Conservation (phyloP, 805 yeast genomes). For the Tetrapisispora namnaoensis region DNA sequence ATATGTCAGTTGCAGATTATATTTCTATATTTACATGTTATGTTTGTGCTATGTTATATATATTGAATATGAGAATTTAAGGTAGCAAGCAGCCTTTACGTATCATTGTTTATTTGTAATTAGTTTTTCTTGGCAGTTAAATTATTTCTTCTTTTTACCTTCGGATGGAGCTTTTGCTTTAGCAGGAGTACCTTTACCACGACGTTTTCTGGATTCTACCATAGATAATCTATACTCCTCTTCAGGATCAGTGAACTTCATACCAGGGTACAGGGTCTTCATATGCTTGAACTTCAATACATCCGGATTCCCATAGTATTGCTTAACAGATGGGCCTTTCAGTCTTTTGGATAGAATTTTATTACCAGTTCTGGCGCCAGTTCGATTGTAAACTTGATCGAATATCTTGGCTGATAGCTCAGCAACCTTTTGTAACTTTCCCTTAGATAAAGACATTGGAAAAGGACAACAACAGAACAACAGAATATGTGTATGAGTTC, state of each 20-base stretch:
- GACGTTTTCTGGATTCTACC: conserved; percentile 60
- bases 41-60: too few relatives aligned
- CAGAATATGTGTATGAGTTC: too few relatives aligned
- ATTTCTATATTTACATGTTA: neutral
- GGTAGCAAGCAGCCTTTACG: too few relatives aligned
- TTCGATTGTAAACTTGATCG: conserved; percentile 62
- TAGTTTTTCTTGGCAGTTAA: neutral
- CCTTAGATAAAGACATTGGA: conserved; percentile 30
- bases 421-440: conserved; percentile 46
- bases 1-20: too few relatives aligned
- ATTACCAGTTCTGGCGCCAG: conserved; percentile 56
- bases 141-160: conserved; percentile 27
- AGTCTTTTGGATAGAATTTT: conserved; percentile 58
- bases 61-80: too few relatives aligned
- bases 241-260: conserved; percentile 50
- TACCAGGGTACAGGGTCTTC: conserved; percentile 40
- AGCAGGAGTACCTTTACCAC: conserved; percentile 85
- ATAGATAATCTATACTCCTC: conserved; percentile 61
- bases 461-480: too few relatives aligned
- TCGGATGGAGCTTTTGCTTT: conserved; percentile 42
- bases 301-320: conserved; percentile 67
- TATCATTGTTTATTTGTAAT: neutral
- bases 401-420: conserved; percentile 57
- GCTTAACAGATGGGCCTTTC: conserved; percentile 59
- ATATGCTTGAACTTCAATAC: conserved; percentile 55